Evolutionary conservation across 441 rosid species (phyloP), one percentile per base, ranked within the genome.

Genomic region (Melastoma candidum): DNA sequence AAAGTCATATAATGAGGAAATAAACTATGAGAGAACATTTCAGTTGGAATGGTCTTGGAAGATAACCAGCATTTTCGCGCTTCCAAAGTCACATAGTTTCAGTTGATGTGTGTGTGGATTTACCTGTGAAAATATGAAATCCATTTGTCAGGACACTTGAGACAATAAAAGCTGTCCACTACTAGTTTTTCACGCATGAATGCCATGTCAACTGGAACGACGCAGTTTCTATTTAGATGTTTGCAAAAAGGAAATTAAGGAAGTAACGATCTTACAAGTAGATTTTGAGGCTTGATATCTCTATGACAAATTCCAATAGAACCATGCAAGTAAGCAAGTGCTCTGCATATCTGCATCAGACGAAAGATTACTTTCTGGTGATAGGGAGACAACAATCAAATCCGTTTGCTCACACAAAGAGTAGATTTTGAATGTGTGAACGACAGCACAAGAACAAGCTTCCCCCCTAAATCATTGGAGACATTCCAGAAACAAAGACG

Each of bases 81-180:
- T 93, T 71, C 99, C 97, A 58, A 93, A 93, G 70, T 93, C 97
- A 68, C 99, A 93, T 26, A 93, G 75, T 74, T 93, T 93, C 68
- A 93, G 77, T 73, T 93, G 99, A 77, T 93, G 99, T 0, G 96
- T 86, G 59, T 83, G 90, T 14, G 97, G 99, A 75, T 93, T 93
- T 64, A 93, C 99, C 98, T 86, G 74, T 60, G 7, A 44, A 12
- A 24, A 56, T 6, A 44, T 44, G 25, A 4, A 2, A 22, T 32
- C 12, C 11, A 26, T 36, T 26, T 6, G 63, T 49, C 74, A 14
- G 45, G 60, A 27, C 59, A 68, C 58, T 32, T 26, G 29, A 46
- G 44, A 44, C 43, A 46, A 58, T 12, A 67, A 36, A 36, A 36
- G 41, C 10, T 36, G 41, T 9, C 6, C 7, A 36, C 8, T 36